Evolutionary conservation across 1,139 yeast genomes (phyloP), one percentile per base, ranked within the genome.

Genomic region (Candida sojae): DNA sequence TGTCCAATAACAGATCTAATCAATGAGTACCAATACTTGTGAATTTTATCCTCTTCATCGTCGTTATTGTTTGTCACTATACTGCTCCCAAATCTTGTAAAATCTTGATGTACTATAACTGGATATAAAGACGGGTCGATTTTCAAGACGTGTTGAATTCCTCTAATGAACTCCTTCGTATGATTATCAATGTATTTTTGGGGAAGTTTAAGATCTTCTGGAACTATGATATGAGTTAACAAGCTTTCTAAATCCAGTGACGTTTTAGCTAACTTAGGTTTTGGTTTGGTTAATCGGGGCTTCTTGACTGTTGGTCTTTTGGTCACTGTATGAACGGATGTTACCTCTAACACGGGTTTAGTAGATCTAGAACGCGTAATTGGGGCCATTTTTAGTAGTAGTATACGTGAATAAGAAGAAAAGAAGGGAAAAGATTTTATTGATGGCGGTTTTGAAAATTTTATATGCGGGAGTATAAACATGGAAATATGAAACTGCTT

Each of bases 1-100:
- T 91, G 97, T 0, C 88, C 80, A 12, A 88, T 79, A 6, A 90
- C 79, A 61, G 68, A 79, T 57, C 63, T 54, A 0, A 75, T 57
- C 40, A 75, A 59, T 33, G 71, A 57, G 42, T 66, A 60, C 80
- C 80, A 75, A 54, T 74, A 74, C 21, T 53, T 68, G 63, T 57
- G 72, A 71, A 61, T 75, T 60, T 54, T 58, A 55, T 54, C 45
- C 8, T 38, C 43, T 23, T 48, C 12, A 37, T 35, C 17, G 9
- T 42, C 28, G 34, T 45, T 48, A 9, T 45, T 26, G 9, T 43
- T 42, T 30, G 37, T 40, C 10, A 55, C 54, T 45, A 13, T 40
- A 44, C 45, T 43, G 57, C 21, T 17, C 3, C 48, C 38, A 49
- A 44, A 47, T 55, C 52, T 50, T 49, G 51, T 62, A 57, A 60